These are phyloP conservation scores for Syncephalastrum racemosum DNA, from an alignment of 371 early-diverging fungal genomes.

Conservation along the genomic window DNA sequence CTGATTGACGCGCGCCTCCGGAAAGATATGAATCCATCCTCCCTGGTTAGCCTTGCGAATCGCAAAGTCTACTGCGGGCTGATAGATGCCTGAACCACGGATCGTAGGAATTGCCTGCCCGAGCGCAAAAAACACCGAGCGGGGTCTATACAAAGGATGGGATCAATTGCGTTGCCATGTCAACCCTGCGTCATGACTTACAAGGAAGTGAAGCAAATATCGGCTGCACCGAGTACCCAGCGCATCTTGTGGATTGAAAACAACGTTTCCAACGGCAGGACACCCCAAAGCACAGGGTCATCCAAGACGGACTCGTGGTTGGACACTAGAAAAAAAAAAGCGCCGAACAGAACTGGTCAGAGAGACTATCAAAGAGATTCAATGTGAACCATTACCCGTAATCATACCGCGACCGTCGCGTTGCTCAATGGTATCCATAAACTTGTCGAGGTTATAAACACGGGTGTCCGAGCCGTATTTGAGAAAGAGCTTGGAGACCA, in stretches of 20 bases:
- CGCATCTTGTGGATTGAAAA: conserved; percentile 58
- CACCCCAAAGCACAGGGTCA: conserved; percentile 85
- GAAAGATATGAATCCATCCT: conserved; percentile 78
- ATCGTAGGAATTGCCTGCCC: conserved; percentile 85
- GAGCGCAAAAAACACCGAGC: conserved; percentile 70
- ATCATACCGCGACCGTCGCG: conserved; percentile 58
- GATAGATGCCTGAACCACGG: conserved; percentile 84
- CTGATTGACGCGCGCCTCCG: conserved; percentile 82
- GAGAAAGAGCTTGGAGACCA: conserved; percentile 55
- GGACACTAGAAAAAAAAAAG: conserved; percentile 29
- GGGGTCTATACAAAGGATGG: conserved; percentile 38
- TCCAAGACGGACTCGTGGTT: conserved; percentile 64
- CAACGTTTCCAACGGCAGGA: conserved; percentile 55
- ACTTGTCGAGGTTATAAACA: conserved; percentile 59
- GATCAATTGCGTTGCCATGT: neutral
- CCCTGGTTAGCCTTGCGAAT: conserved; percentile 39
- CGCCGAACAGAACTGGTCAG: neutral
- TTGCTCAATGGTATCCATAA: conserved; percentile 54
- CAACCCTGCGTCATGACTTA: conserved; percentile 23
- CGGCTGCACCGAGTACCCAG: conserved; percentile 86
- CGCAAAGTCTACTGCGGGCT: conserved; percentile 80
- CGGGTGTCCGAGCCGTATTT: conserved; percentile 50
- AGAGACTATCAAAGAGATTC: neutral
- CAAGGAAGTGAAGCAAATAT: conserved; percentile 78
- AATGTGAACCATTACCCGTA: conserved; percentile 48